Evolutionary conservation across 169 alveolate species (phyloP), one percentile per base, ranked within the genome.

Genomic region (Blepharisma undulans): DNA sequence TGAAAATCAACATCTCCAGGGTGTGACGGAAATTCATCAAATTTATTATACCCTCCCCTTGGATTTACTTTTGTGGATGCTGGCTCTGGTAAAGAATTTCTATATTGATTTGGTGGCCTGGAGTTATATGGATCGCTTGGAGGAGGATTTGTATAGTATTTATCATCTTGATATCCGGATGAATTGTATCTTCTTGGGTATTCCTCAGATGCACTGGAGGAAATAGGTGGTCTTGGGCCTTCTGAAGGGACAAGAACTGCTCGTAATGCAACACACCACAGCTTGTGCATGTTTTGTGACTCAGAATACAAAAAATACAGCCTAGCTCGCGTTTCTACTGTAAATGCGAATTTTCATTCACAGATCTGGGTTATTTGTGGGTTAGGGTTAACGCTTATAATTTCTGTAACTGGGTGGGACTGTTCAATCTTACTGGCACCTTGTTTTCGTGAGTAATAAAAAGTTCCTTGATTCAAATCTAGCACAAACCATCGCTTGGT

Each of bases 301-400:
- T 86, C 84, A 86, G 91, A 25, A 72, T 66, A 86, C 59, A 86
- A 72, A 22, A n/a, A 10, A 72, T 71, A 86, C 1, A 72, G 8
- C 59, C 91, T 22, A 25, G n/a, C 71, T 22, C 91, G 27, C 6
- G 36, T 61, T 72, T 86, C 84, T 19, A 86, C 84, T 6, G 32
- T 27, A 72, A 86, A 86, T 19, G 71, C 61, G 27, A 29, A 86
- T 6, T 33, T 86, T 85, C 91, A 86, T 1, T 86, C 91, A 25
- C 72, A 71, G 84, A 48, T 30, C 10, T 66, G 84, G 27, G 84
- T 10, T 25, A 86, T 27, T 25, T 27, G 32, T 25, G 91, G 91
- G n/a, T 86, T 86, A 5, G 91, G 91, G 91, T 86, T 85, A 10
- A 86, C 59, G 10, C 72, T 59, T 8, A 71, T 32, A 4, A 86